phyloP scores from a whole-genome alignment of 805 yeast genomes.

The Yarrowia sp. region DNA sequence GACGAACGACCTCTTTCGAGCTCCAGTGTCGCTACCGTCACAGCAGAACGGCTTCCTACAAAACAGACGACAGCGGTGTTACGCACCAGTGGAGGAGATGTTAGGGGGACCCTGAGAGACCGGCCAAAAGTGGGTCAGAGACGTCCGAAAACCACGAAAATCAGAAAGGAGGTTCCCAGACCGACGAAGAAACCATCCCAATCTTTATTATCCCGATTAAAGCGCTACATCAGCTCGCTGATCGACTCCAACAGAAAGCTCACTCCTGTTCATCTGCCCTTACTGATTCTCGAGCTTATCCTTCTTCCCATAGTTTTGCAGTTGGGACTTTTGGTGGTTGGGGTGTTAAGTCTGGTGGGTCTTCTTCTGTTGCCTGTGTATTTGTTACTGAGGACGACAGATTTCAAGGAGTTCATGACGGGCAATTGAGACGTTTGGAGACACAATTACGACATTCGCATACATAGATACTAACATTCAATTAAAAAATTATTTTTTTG shows the following conservation, averaged over 20 bases:
- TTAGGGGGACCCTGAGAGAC: neutral
- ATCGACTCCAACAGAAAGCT: conserved; percentile 1
- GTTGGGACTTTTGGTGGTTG: conserved; percentile 27
- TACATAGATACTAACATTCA: conserved; percentile 19
- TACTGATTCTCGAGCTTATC: conserved; percentile 20
- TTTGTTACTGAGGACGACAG: neutral
- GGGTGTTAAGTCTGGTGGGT: neutral
- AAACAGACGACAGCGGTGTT: neutral
- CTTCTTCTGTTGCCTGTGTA: conserved; percentile 2
- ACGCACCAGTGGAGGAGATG: neutral
- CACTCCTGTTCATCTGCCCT: neutral
- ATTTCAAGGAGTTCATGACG: neutral
- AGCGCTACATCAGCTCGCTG: neutral
- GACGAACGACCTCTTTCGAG: neutral
- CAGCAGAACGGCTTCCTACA: neutral
- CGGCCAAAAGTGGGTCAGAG: neutral
- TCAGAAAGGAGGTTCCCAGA: neutral
- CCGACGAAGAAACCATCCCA: neutral
- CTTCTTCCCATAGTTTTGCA: conserved; percentile 25
- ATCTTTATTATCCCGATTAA: neutral
- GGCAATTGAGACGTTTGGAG: no score
- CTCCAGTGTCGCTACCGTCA: neutral
- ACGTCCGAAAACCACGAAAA: neutral
- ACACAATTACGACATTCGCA: neutral
- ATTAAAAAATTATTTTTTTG: no score